These are phyloP conservation scores for Chytriomyces sp. DNA, from an alignment of 192 early-diverging fungal species.

Conservation along the genomic window DNA sequence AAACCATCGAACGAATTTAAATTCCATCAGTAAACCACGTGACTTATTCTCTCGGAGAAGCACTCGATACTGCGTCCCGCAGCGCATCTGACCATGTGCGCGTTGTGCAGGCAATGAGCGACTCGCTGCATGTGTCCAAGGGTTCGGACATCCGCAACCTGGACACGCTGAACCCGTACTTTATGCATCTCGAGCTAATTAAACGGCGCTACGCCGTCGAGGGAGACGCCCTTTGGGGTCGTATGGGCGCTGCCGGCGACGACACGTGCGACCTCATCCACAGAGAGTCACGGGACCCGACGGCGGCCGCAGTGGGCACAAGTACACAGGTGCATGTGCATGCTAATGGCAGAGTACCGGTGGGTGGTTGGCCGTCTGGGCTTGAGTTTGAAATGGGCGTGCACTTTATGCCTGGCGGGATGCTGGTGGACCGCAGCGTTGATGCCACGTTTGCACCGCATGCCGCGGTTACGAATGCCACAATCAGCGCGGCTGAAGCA, in stretches of 20 bases:
- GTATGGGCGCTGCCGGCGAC: neutral
- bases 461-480: neutral
- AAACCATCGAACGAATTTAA: neutral
- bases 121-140: neutral
- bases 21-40: neutral
- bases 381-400: neutral
- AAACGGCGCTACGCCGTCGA: neutral
- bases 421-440: neutral
- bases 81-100: neutral
- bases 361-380: neutral
- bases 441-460: neutral
- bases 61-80: neutral
- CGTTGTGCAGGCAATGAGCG: neutral
- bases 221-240: neutral
- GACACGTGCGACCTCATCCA: too few species aligned
- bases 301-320: too few species aligned
- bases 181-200: neutral
- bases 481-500: neutral
- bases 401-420: neutral
- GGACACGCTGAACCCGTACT: neutral
- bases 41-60: neutral
- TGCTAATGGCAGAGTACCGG: neutral
- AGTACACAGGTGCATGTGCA: too few species aligned
- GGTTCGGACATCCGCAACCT: neutral
- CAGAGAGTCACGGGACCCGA: too few species aligned